Evolutionary conservation across 495 filamentous ascomycete genomes (phyloP).

Genomic region (Immersiella caudata): DNA sequence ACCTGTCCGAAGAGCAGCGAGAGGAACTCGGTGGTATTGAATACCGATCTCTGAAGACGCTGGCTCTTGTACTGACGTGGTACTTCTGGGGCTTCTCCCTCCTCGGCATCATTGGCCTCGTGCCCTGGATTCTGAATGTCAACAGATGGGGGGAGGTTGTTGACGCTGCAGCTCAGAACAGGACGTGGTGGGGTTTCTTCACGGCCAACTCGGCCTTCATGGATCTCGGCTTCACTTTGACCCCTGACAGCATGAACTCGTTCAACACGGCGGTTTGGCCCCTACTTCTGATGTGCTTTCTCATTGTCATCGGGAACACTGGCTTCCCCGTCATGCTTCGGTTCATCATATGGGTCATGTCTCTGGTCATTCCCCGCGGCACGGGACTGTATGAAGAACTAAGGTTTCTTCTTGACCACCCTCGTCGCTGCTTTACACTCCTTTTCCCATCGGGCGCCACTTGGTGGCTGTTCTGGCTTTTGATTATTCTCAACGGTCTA

Average conservation of each 20-base stretch:
- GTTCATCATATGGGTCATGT: slow-evolving; percentile 79
- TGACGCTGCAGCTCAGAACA: slow-evolving; percentile 60
- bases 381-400: slow-evolving; percentile 83
- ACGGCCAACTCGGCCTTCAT: slow-evolving; percentile 84
- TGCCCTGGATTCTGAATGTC: slow-evolving; percentile 77
- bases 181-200: slow-evolving; percentile 91
- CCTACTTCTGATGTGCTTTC: slow-evolving; percentile 71
- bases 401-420: slow-evolving; percentile 88
- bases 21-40: slow-evolving; percentile 95
- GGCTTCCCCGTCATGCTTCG: slow-evolving; percentile 93
- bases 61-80: slow-evolving; percentile 71
- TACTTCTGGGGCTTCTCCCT: slow-evolving; percentile 80
- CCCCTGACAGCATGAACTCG: slow-evolving; percentile 88
- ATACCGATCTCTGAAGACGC: slow-evolving; percentile 85
- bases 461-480: slow-evolving; percentile 90
- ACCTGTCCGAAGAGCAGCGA: slow-evolving; percentile 83
- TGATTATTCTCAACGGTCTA: slow-evolving; percentile 77
- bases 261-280: slow-evolving; percentile 77
- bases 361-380: slow-evolving; percentile 58
- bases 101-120: slow-evolving; percentile 68
- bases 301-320: slow-evolving; percentile 92
- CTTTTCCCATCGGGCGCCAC: slow-evolving; percentile 88
- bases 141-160: slow-evolving; percentile 62
- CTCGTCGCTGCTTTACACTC: slow-evolving; percentile 90
- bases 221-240: slow-evolving; percentile 83